Conservation (phyloP, 176 grass and related monocot genomes). For the Ampelocalamus luodianensis region DNA sequence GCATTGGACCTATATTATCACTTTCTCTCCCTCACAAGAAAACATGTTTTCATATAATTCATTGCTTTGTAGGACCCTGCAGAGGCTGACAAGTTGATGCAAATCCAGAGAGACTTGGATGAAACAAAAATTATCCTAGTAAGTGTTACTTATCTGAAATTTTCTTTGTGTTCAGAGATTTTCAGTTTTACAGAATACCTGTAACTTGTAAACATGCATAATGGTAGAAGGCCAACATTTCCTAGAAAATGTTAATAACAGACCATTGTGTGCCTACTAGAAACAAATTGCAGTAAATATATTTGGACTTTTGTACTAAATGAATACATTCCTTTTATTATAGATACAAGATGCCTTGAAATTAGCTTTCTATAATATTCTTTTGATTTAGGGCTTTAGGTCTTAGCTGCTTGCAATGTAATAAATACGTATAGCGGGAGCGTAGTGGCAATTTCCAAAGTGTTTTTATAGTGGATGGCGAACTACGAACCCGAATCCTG, state of each 20-base stretch:
- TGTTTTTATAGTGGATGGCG: no score
- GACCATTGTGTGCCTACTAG: neutral
- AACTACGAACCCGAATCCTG: no score
- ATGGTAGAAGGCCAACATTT: neutral
- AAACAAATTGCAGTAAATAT: neutral
- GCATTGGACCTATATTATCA: neutral
- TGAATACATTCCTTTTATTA: neutral
- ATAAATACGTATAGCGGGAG: no score
- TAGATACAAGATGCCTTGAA: neutral
- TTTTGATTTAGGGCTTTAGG: neutral
- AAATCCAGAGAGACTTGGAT: slow-evolving; percentile 97
- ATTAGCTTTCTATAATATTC: neutral
- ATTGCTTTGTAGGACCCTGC: slow-evolving; percentile 78
- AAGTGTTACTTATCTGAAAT: slow-evolving; percentile 40
- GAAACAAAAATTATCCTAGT: slow-evolving; percentile 99
- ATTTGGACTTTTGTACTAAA: neutral
- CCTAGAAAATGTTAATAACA: no score
- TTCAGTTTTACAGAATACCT: neutral
- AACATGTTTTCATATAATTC: neutral
- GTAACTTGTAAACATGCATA: neutral
- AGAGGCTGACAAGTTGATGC: slow-evolving; percentile 92
- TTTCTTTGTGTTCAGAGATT: neutral
- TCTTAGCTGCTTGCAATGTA: neutral
- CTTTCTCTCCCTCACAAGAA: neutral
- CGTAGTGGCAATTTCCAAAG: no score